phyloP scores from a whole-genome alignment of 148 eudicot species.

The Rhododendron simsii region DNA sequence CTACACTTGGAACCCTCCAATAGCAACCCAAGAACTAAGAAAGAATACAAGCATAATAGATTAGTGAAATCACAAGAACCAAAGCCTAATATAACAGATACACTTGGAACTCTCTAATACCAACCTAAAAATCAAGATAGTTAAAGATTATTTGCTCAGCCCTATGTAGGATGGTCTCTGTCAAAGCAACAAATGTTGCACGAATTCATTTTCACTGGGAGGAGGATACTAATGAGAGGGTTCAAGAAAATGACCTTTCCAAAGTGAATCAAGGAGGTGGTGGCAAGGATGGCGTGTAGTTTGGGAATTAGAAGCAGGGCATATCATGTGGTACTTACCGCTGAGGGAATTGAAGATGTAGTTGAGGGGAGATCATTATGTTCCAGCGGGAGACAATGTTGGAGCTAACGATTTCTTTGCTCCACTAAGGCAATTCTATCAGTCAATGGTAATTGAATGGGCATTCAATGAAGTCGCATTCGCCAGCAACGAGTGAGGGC shows the following conservation, averaged over 20 bases:
- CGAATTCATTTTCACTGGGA: not conserved
- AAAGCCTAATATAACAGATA: not conserved
- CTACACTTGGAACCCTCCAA: not conserved
- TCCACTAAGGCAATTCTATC: too few relatives aligned
- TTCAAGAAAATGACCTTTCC: too few relatives aligned
- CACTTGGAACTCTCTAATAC: not conserved
- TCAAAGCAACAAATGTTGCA: not conserved
- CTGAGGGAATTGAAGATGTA: not conserved
- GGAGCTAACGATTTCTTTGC: too few relatives aligned
- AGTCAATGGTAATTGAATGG: not conserved
- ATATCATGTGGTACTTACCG: not conserved
- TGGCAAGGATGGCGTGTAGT: too few relatives aligned
- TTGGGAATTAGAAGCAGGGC: too few relatives aligned
- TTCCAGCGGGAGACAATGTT: not conserved
- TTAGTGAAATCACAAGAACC: not conserved
- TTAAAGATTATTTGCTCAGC: not conserved
- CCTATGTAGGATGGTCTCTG: not conserved
- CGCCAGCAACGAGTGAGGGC: too few relatives aligned
- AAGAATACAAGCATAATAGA: not conserved
- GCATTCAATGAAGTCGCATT: too few relatives aligned
- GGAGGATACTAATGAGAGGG: not conserved
- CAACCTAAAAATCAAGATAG: not conserved
- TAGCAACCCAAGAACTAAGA: not conserved
- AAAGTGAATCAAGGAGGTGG: not conserved
- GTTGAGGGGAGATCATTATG: not conserved